Evolutionary conservation across 306 rosid species (phyloP).

Genomic region (Argentina anserina): DNA sequence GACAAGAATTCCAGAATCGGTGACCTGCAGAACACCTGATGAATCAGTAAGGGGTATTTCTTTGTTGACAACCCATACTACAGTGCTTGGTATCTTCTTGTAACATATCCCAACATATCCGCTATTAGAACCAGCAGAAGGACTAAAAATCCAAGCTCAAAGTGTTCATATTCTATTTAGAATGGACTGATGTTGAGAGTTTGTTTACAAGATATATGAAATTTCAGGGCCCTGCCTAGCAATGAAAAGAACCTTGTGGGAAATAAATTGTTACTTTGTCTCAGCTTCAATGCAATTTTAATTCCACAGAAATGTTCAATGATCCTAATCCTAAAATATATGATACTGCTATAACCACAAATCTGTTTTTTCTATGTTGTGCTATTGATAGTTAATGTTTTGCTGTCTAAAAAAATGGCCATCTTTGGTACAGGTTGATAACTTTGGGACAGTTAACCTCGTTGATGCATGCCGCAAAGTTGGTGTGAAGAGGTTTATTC

Average conservation of each 20-base stretch:
- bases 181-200: neutral
- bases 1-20: neutral
- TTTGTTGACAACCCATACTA: constrained; percentile 19
- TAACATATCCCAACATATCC: constrained; percentile 24
- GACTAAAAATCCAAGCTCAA: constrained; percentile 17
- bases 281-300: neutral
- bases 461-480: constrained; percentile 84
- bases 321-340: neutral
- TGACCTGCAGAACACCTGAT: constrained; percentile 5
- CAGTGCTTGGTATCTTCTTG: neutral
- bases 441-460: constrained; percentile 84
- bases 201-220: neutral
- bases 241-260: neutral
- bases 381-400: neutral
- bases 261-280: neutral
- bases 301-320: neutral
- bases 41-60: neutral
- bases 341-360: neutral
- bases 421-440: constrained; percentile 68
- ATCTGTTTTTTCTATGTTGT: neutral
- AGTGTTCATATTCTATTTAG: neutral
- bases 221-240: too few relatives aligned
- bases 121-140: constrained; percentile 2
- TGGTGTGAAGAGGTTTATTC: constrained; percentile 77
- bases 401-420: constrained; percentile 3